Conservation (phyloP, 345 rosid species). For the Euphorbia peplus region DNA sequence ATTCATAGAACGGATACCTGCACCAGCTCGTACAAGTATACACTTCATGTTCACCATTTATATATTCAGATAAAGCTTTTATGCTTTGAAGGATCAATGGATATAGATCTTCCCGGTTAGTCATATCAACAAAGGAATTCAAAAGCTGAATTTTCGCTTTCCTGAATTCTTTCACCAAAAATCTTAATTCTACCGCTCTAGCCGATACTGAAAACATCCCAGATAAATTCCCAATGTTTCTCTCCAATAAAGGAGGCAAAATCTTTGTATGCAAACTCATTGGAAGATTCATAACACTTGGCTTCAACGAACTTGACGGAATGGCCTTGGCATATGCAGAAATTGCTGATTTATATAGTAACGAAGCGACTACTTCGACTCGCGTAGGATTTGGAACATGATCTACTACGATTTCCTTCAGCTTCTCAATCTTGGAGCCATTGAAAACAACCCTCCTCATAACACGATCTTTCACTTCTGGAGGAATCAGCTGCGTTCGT, state of each 20-base stretch:
- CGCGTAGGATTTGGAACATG: neutral
- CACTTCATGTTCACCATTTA: neutral
- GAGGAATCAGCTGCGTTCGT: neutral
- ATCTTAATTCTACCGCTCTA: conserved; percentile 4
- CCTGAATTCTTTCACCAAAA: neutral
- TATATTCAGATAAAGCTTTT: neutral
- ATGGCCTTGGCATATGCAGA: neutral
- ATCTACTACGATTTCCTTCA: neutral
- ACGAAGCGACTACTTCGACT: neutral
- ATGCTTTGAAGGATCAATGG: neutral
- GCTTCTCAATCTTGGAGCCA: neutral
- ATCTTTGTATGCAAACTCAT: neutral
- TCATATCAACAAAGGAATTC: neutral
- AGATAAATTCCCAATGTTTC: neutral
- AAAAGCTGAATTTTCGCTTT: neutral
- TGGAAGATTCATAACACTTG: neutral
- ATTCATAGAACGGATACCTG: neutral
- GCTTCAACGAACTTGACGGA: neutral
- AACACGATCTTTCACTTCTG: neutral
- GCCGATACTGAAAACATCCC: neutral
- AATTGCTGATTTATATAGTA: neutral
- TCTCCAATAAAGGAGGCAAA: neutral
- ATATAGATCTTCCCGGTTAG: neutral
- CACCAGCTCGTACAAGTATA: conserved; percentile 16
- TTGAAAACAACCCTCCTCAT: conserved; percentile 20